A percentile compares a stretch with the other conserved stretches of the same genome.
Evolutionary conservation across 2,329 filamentous ascomycete species (phyloP).

Genomic region (Penicillium hesseltinei): DNA sequence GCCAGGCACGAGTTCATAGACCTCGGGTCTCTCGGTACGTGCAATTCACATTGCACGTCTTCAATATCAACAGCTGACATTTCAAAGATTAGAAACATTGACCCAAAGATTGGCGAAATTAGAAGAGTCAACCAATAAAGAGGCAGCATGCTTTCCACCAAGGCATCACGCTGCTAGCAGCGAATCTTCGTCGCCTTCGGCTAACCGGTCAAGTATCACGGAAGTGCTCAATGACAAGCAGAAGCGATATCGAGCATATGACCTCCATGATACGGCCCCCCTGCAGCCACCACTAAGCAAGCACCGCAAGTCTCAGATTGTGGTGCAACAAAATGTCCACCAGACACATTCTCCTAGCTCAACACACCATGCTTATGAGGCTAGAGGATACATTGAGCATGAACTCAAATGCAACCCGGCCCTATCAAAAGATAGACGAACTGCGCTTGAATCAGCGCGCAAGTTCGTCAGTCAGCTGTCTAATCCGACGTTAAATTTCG

Average conservation of each 20-base stretch:
- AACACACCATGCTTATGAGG: conserved; percentile 22
- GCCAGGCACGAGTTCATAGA: conserved; percentile 22
- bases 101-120: conserved; percentile 21
- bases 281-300: conserved; percentile 6
- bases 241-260: conserved; percentile 7
- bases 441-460: conserved; percentile 17
- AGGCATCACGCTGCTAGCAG: conserved; percentile 4
- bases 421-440: conserved; percentile 23
- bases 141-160: conserved; percentile 5
- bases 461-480: conserved; percentile 23
- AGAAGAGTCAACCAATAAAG: conserved; percentile 13
- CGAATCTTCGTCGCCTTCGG: conserved; percentile 12
- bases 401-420: conserved; percentile 24
- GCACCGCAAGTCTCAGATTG: conserved; percentile 13
- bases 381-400: conserved; percentile 24
- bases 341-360: conserved; percentile 16
- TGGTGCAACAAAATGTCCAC: conserved; percentile 6
- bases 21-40: conserved; percentile 23
- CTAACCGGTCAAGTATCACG: background rate
- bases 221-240: background rate
- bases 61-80: background rate
- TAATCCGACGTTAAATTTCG: conserved; percentile 18
- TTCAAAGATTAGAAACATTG: conserved; percentile 18
- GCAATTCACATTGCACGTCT: background rate
- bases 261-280: background rate